A percentile compares a stretch with the other conserved stretches of the same genome.
Evolutionary conservation across 1,284 basidiomycete genomes (phyloP).

Genomic region (Leccinum fuscescens): DNA sequence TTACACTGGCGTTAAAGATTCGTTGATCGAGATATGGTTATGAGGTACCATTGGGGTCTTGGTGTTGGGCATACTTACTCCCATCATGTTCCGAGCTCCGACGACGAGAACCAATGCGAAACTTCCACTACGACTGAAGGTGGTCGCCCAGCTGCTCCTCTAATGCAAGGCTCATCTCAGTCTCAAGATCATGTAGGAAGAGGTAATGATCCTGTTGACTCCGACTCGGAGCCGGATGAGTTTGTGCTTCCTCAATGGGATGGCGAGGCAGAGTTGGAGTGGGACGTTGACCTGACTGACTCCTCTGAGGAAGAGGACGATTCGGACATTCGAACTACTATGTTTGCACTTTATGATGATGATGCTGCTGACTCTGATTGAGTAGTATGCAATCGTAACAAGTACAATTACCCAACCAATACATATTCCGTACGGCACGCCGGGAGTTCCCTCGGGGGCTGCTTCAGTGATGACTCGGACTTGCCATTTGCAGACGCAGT

Average conservation of each 20-base stretch:
- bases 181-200: no score
- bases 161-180: no score
- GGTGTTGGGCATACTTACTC: not conserved
- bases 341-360: not conserved
- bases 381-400: no score
- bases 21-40: slow-evolving; percentile 9
- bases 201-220: no score
- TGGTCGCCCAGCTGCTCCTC: no score
- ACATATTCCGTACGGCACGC: no score
- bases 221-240: slow-evolving; percentile 18
- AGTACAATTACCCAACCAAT: no score
- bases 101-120: no score
- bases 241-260: not conserved
- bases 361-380: not conserved
- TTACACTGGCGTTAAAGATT: not conserved
- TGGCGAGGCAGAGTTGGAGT: slow-evolving; percentile 22
- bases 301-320: slow-evolving; percentile 32
- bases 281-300: not conserved
- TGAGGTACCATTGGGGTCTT: slow-evolving; percentile 6
- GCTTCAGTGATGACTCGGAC: no score
- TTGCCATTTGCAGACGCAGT: no score
- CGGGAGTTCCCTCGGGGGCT: no score
- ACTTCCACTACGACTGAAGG: no score
- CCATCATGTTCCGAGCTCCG: slow-evolving; percentile 14
- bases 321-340: slow-evolving; percentile 8